These are phyloP conservation scores for Penicillium rolfsii DNA, from an alignment of 2,329 filamentous ascomycete genomes.

Conservation along the genomic window DNA sequence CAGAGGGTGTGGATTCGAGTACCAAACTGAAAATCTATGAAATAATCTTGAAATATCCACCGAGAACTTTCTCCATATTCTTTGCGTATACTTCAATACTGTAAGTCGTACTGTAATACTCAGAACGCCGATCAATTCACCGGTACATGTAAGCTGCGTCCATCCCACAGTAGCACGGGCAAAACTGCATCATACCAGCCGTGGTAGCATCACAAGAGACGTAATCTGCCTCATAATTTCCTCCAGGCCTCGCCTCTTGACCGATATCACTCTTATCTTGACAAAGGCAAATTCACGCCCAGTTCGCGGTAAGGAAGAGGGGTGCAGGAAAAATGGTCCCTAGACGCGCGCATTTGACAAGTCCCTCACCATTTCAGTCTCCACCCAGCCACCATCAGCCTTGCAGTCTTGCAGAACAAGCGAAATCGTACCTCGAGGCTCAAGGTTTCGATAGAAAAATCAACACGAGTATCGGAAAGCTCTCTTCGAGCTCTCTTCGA, in stretches of 20 bases:
- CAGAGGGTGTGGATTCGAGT: no score
- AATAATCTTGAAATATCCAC: no score
- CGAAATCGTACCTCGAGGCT: background rate
- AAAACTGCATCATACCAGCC: background rate
- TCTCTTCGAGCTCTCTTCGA: no score
- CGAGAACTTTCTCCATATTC: no score
- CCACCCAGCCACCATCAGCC: background rate
- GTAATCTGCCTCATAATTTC: background rate
- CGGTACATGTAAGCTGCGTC: background rate
- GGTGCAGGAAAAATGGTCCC: background rate
- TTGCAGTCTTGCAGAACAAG: background rate
- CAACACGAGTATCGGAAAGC: no score
- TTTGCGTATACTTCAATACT: no score
- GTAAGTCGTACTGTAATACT: no score
- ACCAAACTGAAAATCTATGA: no score
- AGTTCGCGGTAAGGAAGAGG: background rate
- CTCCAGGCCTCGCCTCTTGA: background rate
- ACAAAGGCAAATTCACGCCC: background rate
- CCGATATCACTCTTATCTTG: no score
- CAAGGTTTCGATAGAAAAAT: background rate
- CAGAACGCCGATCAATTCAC: no score
- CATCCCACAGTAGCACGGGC: background rate
- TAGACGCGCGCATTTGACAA: background rate
- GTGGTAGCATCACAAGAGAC: background rate
- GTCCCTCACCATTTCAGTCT: background rate